Conservation (phyloP, 768 basidiomycete species). For the Suillus cothurnatus region DNA sequence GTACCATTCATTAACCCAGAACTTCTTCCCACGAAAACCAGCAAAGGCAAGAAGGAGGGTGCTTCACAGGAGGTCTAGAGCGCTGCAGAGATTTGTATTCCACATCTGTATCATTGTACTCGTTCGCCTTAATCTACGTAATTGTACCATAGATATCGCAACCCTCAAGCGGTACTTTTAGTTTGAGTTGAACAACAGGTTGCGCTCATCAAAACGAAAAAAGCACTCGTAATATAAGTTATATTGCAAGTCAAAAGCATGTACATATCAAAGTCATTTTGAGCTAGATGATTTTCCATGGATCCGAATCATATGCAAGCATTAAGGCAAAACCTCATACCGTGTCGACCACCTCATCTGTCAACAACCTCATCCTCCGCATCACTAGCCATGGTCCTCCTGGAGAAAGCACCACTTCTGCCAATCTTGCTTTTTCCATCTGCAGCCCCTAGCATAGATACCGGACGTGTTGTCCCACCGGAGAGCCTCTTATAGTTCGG, state of each 20-base stretch:
- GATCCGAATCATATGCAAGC: not conserved
- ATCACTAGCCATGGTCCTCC: constrained; percentile 82
- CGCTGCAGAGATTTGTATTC: constrained; percentile 12
- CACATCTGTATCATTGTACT: constrained; percentile 26
- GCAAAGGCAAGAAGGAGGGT: constrained; percentile 51
- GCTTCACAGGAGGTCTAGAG: constrained; percentile 52
- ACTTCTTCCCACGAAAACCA: constrained; percentile 45
- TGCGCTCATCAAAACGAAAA: not conserved
- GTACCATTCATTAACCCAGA: constrained; percentile 63
- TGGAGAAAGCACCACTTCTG: constrained; percentile 57
- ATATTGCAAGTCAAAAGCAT: not conserved
- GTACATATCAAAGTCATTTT: constrained; percentile 1
- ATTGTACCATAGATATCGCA: constrained; percentile 17
- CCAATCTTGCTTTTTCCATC: constrained; percentile 17
- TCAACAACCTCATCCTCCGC: constrained; percentile 74
- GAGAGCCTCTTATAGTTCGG: constrained; percentile 49
- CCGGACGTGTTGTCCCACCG: constrained; percentile 27
- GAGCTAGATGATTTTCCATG: not conserved
- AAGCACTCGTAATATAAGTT: not conserved
- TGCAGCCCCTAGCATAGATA: constrained; percentile 15
- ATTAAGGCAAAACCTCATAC: constrained; percentile 6
- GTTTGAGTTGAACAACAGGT: not conserved
- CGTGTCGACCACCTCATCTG: constrained; percentile 58
- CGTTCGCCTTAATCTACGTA: constrained; percentile 32
- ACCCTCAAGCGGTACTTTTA: no score